Evolutionary conservation across 1,139 yeast genomes (phyloP), one percentile per base, ranked within the genome.

Genomic region (Blastobotrys proliferans): DNA sequence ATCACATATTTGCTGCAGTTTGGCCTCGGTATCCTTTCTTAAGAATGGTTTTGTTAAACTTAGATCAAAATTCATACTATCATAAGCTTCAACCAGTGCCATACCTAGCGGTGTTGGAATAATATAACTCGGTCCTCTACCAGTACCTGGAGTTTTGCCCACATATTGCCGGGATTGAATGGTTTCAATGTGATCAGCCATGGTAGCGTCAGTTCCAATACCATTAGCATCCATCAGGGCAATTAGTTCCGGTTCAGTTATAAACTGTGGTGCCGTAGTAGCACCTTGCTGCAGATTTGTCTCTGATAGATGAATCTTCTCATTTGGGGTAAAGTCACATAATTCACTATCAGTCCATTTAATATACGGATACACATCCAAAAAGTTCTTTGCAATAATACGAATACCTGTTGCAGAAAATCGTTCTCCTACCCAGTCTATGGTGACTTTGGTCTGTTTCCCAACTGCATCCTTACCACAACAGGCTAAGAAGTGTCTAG

Each of bases 161-260:
- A 85, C 78, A 57, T 90, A 94, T 25, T 79, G 77, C 43, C 98
- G 66, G 9, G 63, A 62, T 20, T 75, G 66, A 36, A 94, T 80
- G 57, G 85, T 90, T 48, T 84, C 90, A 29, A 94, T 92, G 62
- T 94, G 99, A 35, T 92, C 98, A 0, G 98, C 98, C 67, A 94
- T 94, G 0, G 99, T 94, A 1, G 99, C 98, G 68, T 94, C 99
- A 0, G 99, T 94, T 1, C 99, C 99, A 38, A 94, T 94, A 0
- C 97, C 97, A 64, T 94, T 94, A 5, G 79, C 86, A 66, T 94
- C 98, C 99, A 94, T 94, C 40, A 92, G 67, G 9, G 88, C 83
- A 66, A 94, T 87, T 28, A 94, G 70, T 56, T 92, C 98, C 0
- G 96, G 74, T 63, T 94, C 99, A 0, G 98, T 90, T 72, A 94